Percentiles rank a stretch among this genome's conserved stretches.
Evolutionary conservation across 129 eudicot genomes (phyloP).

Genomic region (Oenanthe sinensis): DNA sequence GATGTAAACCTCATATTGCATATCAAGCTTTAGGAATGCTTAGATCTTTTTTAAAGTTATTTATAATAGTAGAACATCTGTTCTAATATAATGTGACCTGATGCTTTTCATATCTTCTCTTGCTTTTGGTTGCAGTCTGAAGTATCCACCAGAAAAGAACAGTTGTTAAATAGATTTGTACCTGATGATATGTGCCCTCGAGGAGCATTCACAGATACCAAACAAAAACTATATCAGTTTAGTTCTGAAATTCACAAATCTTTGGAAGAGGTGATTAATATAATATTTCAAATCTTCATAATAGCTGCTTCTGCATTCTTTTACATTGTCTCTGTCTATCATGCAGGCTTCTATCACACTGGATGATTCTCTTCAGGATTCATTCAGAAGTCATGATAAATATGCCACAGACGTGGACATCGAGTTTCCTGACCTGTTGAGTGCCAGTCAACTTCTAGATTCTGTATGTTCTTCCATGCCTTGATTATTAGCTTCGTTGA

Average conservation of each 20-base stretch:
- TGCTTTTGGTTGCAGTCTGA: slow-evolving; percentile 46
- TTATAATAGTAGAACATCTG: background rate
- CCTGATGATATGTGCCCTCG: slow-evolving; percentile 70
- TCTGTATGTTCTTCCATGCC: slow-evolving; percentile 51
- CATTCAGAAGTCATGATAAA: slow-evolving; percentile 24
- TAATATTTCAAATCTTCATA: background rate
- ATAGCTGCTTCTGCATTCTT: slow-evolving; percentile 3
- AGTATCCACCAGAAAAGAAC: slow-evolving; percentile 39
- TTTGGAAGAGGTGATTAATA: slow-evolving; percentile 46
- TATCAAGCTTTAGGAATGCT: background rate
- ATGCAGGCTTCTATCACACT: slow-evolving; percentile 40
- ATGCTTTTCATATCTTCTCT: slow-evolving; percentile 6
- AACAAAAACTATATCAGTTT: slow-evolving; percentile 15
- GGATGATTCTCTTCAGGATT: slow-evolving; percentile 48
- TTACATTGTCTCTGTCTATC: background rate
- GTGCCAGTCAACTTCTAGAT: slow-evolving; percentile 77
- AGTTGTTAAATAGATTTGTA: slow-evolving; percentile 57
- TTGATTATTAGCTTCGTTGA: background rate
- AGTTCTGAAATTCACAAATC: slow-evolving; percentile 22
- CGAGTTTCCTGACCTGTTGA: slow-evolving; percentile 45
- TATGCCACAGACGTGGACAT: slow-evolving; percentile 26
- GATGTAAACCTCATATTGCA: slow-evolving; percentile 33
- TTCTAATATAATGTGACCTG: slow-evolving; percentile 6
- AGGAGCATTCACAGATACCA: slow-evolving; percentile 35
- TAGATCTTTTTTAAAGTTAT: background rate